These are phyloP conservation scores for Trichoderma brevicompactum DNA, from an alignment of 2,329 filamentous ascomycete genomes.

Conservation along the genomic window DNA sequence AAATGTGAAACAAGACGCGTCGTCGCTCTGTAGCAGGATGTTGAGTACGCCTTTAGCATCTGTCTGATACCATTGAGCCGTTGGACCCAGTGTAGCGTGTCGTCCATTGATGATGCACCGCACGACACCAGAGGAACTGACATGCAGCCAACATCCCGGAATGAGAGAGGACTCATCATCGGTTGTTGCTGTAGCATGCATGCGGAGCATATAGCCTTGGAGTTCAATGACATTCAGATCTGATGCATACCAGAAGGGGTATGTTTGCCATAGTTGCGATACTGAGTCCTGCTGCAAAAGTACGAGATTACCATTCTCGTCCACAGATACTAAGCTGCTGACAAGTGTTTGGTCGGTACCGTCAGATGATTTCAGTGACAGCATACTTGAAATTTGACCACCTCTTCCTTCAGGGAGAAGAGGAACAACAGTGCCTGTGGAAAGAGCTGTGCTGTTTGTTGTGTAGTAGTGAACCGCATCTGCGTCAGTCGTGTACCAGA, in stretches of 20 bases:
- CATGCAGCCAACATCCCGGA: neutral
- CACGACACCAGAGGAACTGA: neutral
- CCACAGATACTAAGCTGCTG: neutral
- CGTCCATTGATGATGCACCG: neutral
- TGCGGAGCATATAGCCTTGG: neutral
- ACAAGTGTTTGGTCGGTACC: neutral
- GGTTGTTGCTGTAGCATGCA: constrained; percentile 1
- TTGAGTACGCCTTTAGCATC: neutral
- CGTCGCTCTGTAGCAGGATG: neutral
- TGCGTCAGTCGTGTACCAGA: neutral
- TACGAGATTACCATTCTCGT: neutral
- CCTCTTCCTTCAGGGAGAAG: neutral
- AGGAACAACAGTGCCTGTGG: neutral
- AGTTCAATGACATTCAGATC: neutral
- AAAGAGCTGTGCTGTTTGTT: constrained; percentile 2
- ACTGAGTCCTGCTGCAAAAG: constrained; percentile 1
- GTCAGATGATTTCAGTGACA: neutral
- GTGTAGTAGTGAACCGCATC: constrained; percentile 6
- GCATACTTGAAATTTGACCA: neutral
- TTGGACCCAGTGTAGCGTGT: neutral
- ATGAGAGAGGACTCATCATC: neutral
- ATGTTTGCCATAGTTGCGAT: neutral
- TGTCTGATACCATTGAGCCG: neutral
- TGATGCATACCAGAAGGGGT: constrained; percentile 1
- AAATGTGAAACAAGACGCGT: neutral